A percentile compares a stretch with the other conserved stretches of the same genome.
These are phyloP conservation scores for Suillus brevipes DNA, from an alignment of 768 basidiomycete genomes.

Conservation along the genomic window DNA sequence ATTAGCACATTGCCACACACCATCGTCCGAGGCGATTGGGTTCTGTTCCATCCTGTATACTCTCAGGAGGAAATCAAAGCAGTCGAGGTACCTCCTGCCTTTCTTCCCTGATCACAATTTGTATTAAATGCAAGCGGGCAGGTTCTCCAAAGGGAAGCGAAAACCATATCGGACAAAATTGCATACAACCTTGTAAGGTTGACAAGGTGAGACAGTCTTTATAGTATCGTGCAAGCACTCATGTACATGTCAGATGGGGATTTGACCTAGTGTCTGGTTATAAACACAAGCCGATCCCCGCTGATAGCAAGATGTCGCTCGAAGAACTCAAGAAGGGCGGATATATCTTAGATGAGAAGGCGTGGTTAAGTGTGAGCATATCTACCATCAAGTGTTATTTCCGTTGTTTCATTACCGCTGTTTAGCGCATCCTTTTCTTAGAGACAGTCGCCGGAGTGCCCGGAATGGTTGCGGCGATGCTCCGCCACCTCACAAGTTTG, in stretches of 20 bases:
- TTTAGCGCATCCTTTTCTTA: constrained; percentile 62
- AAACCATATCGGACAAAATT: constrained; percentile 70
- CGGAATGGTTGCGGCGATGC: constrained; percentile 89
- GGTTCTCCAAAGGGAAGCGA: constrained; percentile 71
- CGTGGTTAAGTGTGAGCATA: constrained; percentile 69
- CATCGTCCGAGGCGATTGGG: constrained; percentile 77
- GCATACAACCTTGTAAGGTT: constrained; percentile 64
- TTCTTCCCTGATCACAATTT: constrained; percentile 7
- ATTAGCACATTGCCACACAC: constrained; percentile 52
- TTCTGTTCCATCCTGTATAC: constrained; percentile 92
- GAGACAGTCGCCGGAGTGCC: constrained; percentile 95
- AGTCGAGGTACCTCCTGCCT: constrained; percentile 53
- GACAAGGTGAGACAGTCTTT: constrained; percentile 38
- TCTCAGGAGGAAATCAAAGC: constrained; percentile 68
- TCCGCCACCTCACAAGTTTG: constrained; percentile 86
- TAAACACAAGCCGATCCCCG: constrained; percentile 68
- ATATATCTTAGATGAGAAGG: constrained; percentile 68
- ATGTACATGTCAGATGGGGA: constrained; percentile 42
- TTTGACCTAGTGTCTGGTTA: constrained; percentile 90
- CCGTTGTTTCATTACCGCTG: constrained; percentile 16
- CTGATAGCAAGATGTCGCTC: constrained; percentile 61
- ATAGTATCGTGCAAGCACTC: constrained; percentile 6
- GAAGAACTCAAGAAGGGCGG: constrained; percentile 74
- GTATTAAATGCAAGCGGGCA: constrained; percentile 26
- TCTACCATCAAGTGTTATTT: constrained; percentile 25